phyloP scores from a whole-genome alignment of 805 yeast species.

The Teunomyces funiuensis region DNA sequence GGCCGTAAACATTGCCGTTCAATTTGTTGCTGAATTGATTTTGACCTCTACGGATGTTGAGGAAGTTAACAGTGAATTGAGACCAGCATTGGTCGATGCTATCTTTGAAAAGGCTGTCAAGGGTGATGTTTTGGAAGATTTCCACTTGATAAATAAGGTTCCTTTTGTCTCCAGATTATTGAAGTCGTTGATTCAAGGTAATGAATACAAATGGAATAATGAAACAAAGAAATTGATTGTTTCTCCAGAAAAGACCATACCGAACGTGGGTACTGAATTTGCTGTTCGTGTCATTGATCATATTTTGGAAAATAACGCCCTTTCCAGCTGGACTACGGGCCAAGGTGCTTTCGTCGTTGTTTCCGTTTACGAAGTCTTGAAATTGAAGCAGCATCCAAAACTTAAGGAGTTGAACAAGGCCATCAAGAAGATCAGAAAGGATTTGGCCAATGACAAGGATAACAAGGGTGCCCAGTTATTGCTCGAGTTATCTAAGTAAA shows the following conservation, averaged over 20 bases:
- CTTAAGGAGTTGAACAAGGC: constrained; percentile 51
- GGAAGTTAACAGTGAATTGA: constrained; percentile 37
- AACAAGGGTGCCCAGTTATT: constrained; percentile 63
- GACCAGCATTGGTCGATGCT: constrained; percentile 52
- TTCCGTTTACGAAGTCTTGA: constrained; percentile 69
- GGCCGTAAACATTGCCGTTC: constrained; percentile 77
- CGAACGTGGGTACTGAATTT: constrained; percentile 57
- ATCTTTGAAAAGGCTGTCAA: constrained; percentile 55
- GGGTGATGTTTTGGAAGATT: constrained; percentile 66
- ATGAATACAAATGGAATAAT: constrained; percentile 69
- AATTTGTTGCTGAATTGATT: constrained; percentile 74
- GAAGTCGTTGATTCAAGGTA: constrained; percentile 79
- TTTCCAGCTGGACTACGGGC: constrained; percentile 63
- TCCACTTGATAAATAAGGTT: constrained; percentile 61
- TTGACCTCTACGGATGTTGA: constrained; percentile 52
- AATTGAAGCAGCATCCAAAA: constrained; percentile 37
- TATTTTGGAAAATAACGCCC: constrained; percentile 45
- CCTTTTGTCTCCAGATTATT: constrained; percentile 75
- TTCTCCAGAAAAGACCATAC: constrained; percentile 36
- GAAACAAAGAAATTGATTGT: constrained; percentile 47
- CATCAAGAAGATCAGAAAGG: constrained; percentile 51
- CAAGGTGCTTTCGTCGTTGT: constrained; percentile 81
- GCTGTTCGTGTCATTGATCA: constrained; percentile 55
- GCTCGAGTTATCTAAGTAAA: constrained; percentile 20
- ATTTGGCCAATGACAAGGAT: constrained; percentile 42